phyloP scores from a whole-genome alignment of 495 filamentous ascomycete genomes.

The Massariosphaeria phaeospora region DNA sequence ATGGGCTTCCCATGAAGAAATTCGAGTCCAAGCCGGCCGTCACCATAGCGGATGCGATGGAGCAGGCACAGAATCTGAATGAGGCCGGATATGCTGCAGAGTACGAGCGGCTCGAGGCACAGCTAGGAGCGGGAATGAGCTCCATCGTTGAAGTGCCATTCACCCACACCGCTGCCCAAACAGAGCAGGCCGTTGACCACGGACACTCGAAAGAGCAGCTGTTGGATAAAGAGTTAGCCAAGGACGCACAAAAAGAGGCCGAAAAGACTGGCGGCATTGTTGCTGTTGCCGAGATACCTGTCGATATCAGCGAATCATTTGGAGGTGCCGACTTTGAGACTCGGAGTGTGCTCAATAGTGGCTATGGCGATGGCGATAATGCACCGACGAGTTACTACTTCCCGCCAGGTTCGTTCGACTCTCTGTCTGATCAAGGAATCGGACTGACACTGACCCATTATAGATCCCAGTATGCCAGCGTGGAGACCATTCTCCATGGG shows the following conservation, averaged over 20 bases:
- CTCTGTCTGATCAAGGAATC: constrained; percentile 30
- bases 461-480: constrained; percentile 51
- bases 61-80: constrained; percentile 12
- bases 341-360: constrained; percentile 12
- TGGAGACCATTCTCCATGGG: constrained; percentile 72
- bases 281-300: constrained; percentile 24
- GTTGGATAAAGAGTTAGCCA: neutral
- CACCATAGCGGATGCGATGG: constrained; percentile 17
- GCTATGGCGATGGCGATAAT: neutral
- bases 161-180: constrained; percentile 4
- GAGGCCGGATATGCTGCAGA: constrained; percentile 31
- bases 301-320: constrained; percentile 23
- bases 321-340: constrained; percentile 21
- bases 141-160: constrained; percentile 26
- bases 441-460: too few species aligned
- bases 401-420: constrained; percentile 21
- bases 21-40: constrained; percentile 4
- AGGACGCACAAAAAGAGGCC: constrained; percentile 24
- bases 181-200: neutral
- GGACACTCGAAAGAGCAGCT: constrained; percentile 11
- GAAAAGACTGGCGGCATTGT: constrained; percentile 30
- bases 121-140: constrained; percentile 29
- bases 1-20: constrained; percentile 26
- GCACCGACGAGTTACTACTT: constrained; percentile 34
- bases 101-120: constrained; percentile 29